Percentiles rank a stretch among this genome's conserved stretches.
Conservation (phyloP, 495 filamentous ascomycete species). For the Daldinia vernicosa region DNA sequence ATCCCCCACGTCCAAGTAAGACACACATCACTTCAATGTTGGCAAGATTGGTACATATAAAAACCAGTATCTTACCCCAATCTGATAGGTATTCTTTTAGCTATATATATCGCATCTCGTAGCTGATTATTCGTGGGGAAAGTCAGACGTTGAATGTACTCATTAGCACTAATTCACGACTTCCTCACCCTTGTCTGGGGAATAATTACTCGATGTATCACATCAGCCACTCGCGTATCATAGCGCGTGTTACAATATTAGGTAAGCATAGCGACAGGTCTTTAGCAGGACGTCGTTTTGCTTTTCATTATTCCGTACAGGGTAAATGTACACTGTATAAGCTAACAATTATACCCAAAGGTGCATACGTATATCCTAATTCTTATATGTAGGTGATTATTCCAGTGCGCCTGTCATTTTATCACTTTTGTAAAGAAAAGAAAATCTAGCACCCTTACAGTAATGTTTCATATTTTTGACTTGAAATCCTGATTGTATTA, state of each 20-base stretch:
- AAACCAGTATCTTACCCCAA: neutral
- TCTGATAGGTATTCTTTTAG: neutral
- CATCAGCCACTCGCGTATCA: constrained; percentile 18
- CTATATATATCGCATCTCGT: neutral
- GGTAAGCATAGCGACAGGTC: neutral
- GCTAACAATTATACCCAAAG: neutral
- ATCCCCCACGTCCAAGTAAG: neutral
- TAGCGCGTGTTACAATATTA: neutral
- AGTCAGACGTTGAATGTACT: constrained; percentile 22
- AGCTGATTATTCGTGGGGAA: neutral
- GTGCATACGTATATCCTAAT: neutral
- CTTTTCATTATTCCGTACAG: neutral
- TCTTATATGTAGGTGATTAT: neutral
- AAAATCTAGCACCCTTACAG: no score
- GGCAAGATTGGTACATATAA: neutral
- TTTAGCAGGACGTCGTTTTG: neutral
- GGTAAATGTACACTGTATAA: neutral
- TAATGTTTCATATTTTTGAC: neutral
- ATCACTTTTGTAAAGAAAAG: neutral
- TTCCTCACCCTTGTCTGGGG: neutral
- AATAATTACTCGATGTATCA: constrained; percentile 2
- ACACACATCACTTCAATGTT: neutral
- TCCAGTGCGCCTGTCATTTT: neutral
- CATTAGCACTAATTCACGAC: constrained; percentile 38
- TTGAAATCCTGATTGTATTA: neutral